Evolutionary conservation across 2,329 filamentous ascomycete species (phyloP).

Genomic region (Fusarium chaquense): DNA sequence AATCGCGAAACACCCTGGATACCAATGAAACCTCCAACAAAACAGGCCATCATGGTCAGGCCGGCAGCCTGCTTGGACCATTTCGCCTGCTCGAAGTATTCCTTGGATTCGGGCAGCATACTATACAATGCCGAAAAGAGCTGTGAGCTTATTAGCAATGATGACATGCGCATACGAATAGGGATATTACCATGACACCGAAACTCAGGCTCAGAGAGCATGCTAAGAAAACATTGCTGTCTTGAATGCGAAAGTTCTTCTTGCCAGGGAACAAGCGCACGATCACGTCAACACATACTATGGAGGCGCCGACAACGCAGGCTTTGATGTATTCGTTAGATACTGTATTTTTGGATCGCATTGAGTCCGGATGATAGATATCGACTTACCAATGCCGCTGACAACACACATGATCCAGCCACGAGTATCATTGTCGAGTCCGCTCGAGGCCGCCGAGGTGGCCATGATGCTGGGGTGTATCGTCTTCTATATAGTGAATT

Average conservation of each 20-base stretch:
- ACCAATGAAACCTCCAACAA: conserved; percentile 77
- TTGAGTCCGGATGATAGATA: background rate
- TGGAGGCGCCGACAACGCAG: conserved; percentile 79
- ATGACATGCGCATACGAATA: background rate
- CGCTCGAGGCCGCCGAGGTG: conserved; percentile 55
- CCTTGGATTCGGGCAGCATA: conserved; percentile 89
- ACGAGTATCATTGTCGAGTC: conserved; percentile 81
- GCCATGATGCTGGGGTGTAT: conserved; percentile 34
- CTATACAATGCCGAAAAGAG: conserved; percentile 92
- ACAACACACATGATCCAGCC: conserved; percentile 95
- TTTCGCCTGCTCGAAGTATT: conserved; percentile 78
- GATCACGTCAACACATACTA: conserved; percentile 88
- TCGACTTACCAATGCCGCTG: conserved; percentile 74
- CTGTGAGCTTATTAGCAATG: conserved; percentile 59
- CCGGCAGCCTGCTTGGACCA: conserved; percentile 75
- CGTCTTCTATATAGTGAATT: conserved; percentile 8
- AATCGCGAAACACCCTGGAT: conserved; percentile 80
- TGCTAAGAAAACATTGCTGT: conserved; percentile 89
- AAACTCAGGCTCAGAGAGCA: conserved; percentile 92
- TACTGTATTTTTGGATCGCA: background rate
- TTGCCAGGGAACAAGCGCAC: conserved; percentile 79
- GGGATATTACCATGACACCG: conserved; percentile 84
- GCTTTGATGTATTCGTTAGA: conserved; percentile 52
- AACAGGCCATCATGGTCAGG: conserved; percentile 75
- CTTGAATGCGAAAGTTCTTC: conserved; percentile 85